phyloP scores from a whole-genome alignment of 2,329 filamentous ascomycete species.

The Xylariomycetidae sp. region DNA sequence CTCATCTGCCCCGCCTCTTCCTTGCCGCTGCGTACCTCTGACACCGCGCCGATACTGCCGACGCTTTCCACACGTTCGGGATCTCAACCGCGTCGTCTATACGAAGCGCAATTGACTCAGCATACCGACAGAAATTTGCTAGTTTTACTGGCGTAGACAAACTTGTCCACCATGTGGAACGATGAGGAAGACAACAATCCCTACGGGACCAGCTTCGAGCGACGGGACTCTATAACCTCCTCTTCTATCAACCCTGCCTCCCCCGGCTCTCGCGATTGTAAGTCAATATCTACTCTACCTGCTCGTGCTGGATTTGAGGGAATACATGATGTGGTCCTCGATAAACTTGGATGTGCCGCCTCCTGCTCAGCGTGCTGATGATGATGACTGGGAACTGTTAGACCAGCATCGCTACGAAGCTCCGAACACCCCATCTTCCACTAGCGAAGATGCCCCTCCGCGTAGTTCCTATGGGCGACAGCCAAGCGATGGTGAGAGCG shows the following conservation, averaged over 20 bases:
- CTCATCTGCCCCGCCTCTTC: no score
- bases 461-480: constrained; percentile 23
- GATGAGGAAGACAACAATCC: constrained; percentile 95
- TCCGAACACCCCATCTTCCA: constrained; percentile 67
- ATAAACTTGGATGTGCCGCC: constrained; percentile 31
- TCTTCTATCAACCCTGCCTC: constrained; percentile 62
- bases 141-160: no score
- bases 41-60: no score
- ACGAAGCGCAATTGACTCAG: no score
- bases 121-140: no score
- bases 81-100: no score
- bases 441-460: constrained; percentile 59
- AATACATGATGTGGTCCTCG: constrained; percentile 32
- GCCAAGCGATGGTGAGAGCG: constrained; percentile 40
- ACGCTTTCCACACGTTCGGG: no score
- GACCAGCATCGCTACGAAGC: constrained; percentile 55
- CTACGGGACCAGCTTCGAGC: constrained; percentile 86
- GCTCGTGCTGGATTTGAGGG: constrained; percentile 9
- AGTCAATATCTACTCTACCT: constrained; percentile 28
- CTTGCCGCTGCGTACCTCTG: no score
- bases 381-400: constrained; percentile 41
- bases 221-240: constrained; percentile 73
- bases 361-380: constrained; percentile 38
- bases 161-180: constrained; percentile 83
- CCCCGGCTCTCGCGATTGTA: constrained; percentile 53